Conservation (phyloP, 2,329 filamentous ascomycete genomes). For the Teratosphaeria viscida region DNA sequence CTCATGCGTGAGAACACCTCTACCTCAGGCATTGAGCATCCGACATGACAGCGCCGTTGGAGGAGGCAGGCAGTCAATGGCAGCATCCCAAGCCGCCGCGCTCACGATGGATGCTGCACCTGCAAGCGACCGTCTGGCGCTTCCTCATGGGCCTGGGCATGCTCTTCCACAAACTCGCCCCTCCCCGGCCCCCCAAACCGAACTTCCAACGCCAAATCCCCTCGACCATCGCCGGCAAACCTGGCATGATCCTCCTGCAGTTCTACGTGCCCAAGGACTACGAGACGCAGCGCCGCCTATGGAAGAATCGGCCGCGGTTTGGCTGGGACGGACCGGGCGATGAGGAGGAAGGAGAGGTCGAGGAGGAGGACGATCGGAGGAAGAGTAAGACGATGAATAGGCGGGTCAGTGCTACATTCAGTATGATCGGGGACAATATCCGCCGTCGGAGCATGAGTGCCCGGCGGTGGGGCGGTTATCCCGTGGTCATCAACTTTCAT, state of each 20-base stretch:
- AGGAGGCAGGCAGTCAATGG: background rate
- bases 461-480: constrained; percentile 35
- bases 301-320: constrained; percentile 8
- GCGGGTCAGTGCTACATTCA: constrained; percentile 13
- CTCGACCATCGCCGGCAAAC: constrained; percentile 36
- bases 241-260: constrained; percentile 42
- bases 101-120: constrained; percentile 49
- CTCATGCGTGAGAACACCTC: background rate
- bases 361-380: constrained; percentile 5
- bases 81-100: constrained; percentile 18
- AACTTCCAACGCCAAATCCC: constrained; percentile 48
- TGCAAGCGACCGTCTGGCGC: constrained; percentile 57
- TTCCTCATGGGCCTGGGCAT: constrained; percentile 59
- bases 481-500: constrained; percentile 54
- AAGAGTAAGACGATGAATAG: constrained; percentile 12
- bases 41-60: background rate
- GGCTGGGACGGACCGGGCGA: constrained; percentile 1
- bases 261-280: constrained; percentile 52
- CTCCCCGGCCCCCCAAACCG: constrained; percentile 50
- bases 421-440: constrained; percentile 13
- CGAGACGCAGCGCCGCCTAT: constrained; percentile 30
- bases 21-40: background rate
- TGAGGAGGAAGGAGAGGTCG: constrained; percentile 3
- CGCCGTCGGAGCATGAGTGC: constrained; percentile 20
- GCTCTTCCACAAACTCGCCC: constrained; percentile 53